A percentile compares a stretch with the other conserved stretches of the same genome.
Conservation (phyloP, 495 filamentous ascomycete species). For the Penicillium ucsense region DNA sequence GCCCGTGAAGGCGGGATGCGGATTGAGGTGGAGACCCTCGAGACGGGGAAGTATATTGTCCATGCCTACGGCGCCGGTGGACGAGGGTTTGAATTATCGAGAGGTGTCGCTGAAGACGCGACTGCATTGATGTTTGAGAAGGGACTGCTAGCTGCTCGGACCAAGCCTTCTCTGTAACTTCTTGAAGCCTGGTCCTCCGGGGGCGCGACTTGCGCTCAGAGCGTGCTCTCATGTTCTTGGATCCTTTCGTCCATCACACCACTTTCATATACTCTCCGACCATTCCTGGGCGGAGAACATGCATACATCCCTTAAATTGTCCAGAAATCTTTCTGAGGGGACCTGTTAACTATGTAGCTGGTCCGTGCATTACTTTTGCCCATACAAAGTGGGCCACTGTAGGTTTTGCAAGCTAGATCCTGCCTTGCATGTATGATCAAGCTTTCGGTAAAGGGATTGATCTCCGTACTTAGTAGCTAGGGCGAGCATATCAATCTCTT, state of each 20-base stretch:
- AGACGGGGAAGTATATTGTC: conserved; percentile 27
- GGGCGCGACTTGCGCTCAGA: not conserved
- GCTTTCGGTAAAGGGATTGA: too few species aligned
- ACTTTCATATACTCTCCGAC: conserved; percentile 3
- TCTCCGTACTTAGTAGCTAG: too few species aligned
- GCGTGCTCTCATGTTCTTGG: not conserved
- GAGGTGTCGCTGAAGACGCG: conserved; percentile 34
- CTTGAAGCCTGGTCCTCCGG: not conserved
- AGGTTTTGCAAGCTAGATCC: too few species aligned
- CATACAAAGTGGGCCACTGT: conserved; percentile 3
- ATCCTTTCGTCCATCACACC: not conserved
- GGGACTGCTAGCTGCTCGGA: conserved; percentile 12
- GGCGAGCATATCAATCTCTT: too few species aligned
- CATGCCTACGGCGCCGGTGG: conserved; percentile 59
- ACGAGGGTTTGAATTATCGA: conserved; percentile 42
- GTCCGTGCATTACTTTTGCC: conserved; percentile 1
- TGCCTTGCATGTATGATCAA: too few species aligned
- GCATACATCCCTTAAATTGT: not conserved
- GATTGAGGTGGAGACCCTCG: conserved; percentile 28
- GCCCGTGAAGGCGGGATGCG: conserved; percentile 36
- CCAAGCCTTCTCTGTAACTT: conserved; percentile 20
- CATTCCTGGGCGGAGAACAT: not conserved
- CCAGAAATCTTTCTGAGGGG: not conserved
- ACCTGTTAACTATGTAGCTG: conserved; percentile 1
- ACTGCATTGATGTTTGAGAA: conserved; percentile 20